phyloP scores from a whole-genome alignment of 108 stramenopile genomes.

The Mediolabrus comicus region DNA sequence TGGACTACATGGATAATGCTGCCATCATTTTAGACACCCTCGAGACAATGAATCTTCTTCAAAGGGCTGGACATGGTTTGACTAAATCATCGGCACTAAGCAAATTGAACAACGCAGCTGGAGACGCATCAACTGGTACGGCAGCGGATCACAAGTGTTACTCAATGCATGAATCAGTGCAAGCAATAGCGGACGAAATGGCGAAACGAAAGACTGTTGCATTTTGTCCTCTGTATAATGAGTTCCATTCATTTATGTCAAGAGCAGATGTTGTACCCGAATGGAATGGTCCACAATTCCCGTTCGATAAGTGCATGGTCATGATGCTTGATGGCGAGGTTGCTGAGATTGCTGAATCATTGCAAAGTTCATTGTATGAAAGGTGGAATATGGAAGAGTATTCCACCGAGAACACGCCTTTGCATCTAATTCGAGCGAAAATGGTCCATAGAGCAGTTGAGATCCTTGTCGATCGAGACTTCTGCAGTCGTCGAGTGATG shows the following conservation, averaged over 20 bases:
- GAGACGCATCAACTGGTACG: constrained; percentile 2
- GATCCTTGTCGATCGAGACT: constrained; percentile 58
- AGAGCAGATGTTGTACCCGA: constrained; percentile 22
- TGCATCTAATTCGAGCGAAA: constrained; percentile 73
- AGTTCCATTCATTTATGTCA: constrained; percentile 66
- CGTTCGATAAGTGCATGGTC: constrained; percentile 40
- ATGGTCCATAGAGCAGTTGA: constrained; percentile 60
- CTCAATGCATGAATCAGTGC: constrained; percentile 85
- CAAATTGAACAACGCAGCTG: constrained; percentile 20
- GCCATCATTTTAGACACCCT: constrained; percentile 58
- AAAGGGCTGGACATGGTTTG: constrained; percentile 70
- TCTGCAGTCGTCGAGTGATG: constrained; percentile 67
- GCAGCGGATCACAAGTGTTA: constrained; percentile 43
- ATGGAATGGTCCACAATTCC: constrained; percentile 6
- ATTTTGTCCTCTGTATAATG: constrained; percentile 67
- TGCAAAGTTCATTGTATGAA: constrained; percentile 40
- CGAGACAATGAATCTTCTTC: constrained; percentile 80
- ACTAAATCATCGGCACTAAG: constrained; percentile 35
- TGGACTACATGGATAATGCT: constrained; percentile 37
- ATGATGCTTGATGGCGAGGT: constrained; percentile 39
- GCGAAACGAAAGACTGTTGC: constrained; percentile 65
- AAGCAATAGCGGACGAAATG: constrained; percentile 83
- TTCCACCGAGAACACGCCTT: constrained; percentile 67
- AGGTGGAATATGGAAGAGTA: constrained; percentile 79
- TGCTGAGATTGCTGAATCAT: constrained; percentile 20